Evolutionary conservation across 192 early-diverging fungal species (phyloP), one percentile per base, ranked within the genome.

Genomic region (Funneliformis mosseae): DNA sequence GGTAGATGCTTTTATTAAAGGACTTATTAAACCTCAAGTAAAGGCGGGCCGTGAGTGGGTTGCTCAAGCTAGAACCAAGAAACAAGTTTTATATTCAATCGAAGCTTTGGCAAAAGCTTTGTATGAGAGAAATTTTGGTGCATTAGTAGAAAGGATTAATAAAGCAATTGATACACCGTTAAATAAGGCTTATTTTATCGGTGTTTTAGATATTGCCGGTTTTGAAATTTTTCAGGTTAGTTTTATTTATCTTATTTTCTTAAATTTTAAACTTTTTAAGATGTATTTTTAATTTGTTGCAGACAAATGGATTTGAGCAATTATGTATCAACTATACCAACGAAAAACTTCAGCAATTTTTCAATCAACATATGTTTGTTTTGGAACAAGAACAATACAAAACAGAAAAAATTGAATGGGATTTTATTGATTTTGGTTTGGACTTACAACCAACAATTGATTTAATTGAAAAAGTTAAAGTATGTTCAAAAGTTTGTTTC

Each of bases 271-370:
- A 33, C 0, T 12, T 23, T 64, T n/a, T 45, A 16, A 27, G 25
- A 59, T 50, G 42, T 16, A 43, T 28, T 62, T 43, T 70, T n/a
- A 3, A 10, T 70, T 23, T 70, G n/a, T 48, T 25, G 78, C 70
- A 91, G 94, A 90, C 90, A 74, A 99, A 99, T 88, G 95, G 94
- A 83, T 99, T 98, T 88, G 98, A 99, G 84, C 98, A 99, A 84
- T 88, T 99, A 43, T 98, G 96, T 87, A 99, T 99, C 91, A 99
- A 99, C 87, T 99, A 99, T 83, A 98, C 97, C 50, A 99, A 99
- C 84, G 98, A 99, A 85, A 93, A 93, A 76, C 91, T 99, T 23
- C 98, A 99, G 85, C 98, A 99, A 84, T 98, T 99, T 87, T 99
- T 99, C 88, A 99, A 98, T 88, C 97, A 98, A 86, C 94, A 96